phyloP scores from a whole-genome alignment of 495 filamentous ascomycete species.

The Penicillium dipodomyicola region DNA sequence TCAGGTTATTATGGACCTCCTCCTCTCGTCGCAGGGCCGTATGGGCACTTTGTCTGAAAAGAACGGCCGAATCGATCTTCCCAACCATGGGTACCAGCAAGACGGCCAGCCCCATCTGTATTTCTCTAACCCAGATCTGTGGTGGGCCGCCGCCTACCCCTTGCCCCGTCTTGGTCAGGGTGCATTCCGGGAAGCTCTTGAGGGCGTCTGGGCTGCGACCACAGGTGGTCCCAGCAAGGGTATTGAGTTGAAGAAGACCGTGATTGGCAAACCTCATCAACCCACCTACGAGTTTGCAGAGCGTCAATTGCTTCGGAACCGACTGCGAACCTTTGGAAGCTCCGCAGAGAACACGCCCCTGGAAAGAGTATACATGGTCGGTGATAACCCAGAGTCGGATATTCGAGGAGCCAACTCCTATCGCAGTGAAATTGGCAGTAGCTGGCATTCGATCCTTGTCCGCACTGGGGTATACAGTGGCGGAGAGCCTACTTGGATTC shows the following conservation, averaged over 20 bases:
- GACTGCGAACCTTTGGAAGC: constrained; percentile 43
- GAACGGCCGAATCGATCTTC: constrained; percentile 53
- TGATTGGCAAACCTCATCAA: constrained; percentile 81
- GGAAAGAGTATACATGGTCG: constrained; percentile 87
- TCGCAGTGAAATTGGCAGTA: constrained; percentile 58
- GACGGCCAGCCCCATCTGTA: constrained; percentile 78
- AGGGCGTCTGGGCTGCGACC: constrained; percentile 71
- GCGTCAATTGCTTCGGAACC: constrained; percentile 60
- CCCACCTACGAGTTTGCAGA: constrained; percentile 85
- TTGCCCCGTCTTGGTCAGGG: constrained; percentile 93
- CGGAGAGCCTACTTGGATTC: constrained; percentile 55
- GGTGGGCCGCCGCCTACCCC: constrained; percentile 80
- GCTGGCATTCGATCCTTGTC: constrained; percentile 81
- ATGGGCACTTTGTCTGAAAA: constrained; percentile 71
- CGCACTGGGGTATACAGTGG: constrained; percentile 74
- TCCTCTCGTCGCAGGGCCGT: constrained; percentile 69
- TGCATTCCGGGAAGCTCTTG: constrained; percentile 77
- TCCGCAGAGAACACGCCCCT: constrained; percentile 43
- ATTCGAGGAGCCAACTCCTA: constrained; percentile 86
- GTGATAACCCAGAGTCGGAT: constrained; percentile 92
- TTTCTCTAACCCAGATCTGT: constrained; percentile 86
- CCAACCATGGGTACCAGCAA: constrained; percentile 72
- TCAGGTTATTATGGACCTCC: constrained; percentile 75
- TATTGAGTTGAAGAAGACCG: constrained; percentile 58
- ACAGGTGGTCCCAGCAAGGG: constrained; percentile 58